Conservation (phyloP, 2,329 filamentous ascomycete species). For the Colletotrichum navitas region DNA sequence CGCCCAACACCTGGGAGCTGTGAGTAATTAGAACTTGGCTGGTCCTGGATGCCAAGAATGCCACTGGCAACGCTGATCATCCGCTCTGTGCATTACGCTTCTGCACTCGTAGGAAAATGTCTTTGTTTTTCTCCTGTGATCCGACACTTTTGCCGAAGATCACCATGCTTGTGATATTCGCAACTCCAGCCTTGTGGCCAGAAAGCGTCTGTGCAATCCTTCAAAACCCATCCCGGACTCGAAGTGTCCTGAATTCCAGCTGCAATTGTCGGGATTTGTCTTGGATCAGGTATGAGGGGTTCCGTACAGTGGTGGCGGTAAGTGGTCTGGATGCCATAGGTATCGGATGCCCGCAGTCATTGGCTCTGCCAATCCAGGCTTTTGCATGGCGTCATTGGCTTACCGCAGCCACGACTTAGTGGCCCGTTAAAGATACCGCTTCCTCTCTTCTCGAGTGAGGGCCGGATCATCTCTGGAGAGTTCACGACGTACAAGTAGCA, state of each 20-base stretch:
- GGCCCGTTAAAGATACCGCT: slow-evolving; percentile 23
- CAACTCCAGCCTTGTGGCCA: slow-evolving; percentile 5
- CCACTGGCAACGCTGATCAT: slow-evolving; percentile 15
- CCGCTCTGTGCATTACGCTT: neutral
- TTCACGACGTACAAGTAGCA: slow-evolving; percentile 21
- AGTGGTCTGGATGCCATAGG: neutral
- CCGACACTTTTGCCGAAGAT: slow-evolving; percentile 4
- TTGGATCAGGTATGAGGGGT: slow-evolving; percentile 10
- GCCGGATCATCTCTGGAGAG: slow-evolving; percentile 2
- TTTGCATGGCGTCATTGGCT: slow-evolving; percentile 17
- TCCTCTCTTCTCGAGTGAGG: slow-evolving; percentile 9
- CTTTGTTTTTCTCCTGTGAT: neutral
- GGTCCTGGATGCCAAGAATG: slow-evolving; percentile 6
- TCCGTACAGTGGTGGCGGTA: neutral
- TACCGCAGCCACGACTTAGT: slow-evolving; percentile 11
- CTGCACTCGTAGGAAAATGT: neutral
- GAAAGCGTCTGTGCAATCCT: slow-evolving; percentile 2
- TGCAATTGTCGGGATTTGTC: slow-evolving; percentile 33
- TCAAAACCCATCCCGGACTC: slow-evolving; percentile 4
- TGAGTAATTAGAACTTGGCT: slow-evolving; percentile 6
- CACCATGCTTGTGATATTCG: neutral
- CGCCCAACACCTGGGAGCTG: neutral
- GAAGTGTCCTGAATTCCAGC: slow-evolving; percentile 16
- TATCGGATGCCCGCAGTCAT: slow-evolving; percentile 26
- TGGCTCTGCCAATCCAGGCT: slow-evolving; percentile 16